Base-by-base conservation (phyloP, 176 grass and related monocot genomes). In the Saccharum spontaneum region DNA sequence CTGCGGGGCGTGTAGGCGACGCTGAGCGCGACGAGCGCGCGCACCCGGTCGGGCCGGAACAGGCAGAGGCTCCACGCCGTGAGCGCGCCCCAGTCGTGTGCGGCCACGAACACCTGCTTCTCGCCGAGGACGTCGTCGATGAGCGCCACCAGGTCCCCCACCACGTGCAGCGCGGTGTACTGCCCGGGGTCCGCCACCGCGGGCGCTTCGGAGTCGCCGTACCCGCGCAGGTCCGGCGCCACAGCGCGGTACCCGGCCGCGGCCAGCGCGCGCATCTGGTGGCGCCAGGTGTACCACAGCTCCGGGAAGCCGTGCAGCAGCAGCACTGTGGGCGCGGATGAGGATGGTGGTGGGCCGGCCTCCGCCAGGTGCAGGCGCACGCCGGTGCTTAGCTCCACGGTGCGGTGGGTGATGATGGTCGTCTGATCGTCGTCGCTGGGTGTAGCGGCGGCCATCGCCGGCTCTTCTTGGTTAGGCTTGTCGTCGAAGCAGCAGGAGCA, bases 11-110 rank as follows among this genome's bases (percentile, higher is more conserved):
- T 62, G 72, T 91, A 94, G 8, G 86, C 44, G 12, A 89, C 89
- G 64, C 89, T 94, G 44, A 91, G 78, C 45, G 60, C 85, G 41
- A 94, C 89, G 45, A 94, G 75, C 41, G 89, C 86, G 57, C 82
- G 83, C 64, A 91, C 89, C 83, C 55, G 68, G 87, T 94, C 92
- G 0, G 86, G 86, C 1, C 92, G 80, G 85, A 89, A 89, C 80
- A 82, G 80, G 86, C 92, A 91, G 46, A 89, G 62, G 31, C 63
- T 84, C 92, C 89, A 94, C 1, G 92, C 92, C 0, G 10, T 87
- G 57, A 89, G 48, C 15, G 92, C 89, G 60, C 92, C 92, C 89
- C 92, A 91, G 69, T 94, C 86, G 78, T 94, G 92, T 24, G 79
- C 92, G 40, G 75, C 92, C 60, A 94, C 90, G 71, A 94, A 89